phyloP scores from a whole-genome alignment of 179 eudicot species.

The Silene noctiflora region DNA sequence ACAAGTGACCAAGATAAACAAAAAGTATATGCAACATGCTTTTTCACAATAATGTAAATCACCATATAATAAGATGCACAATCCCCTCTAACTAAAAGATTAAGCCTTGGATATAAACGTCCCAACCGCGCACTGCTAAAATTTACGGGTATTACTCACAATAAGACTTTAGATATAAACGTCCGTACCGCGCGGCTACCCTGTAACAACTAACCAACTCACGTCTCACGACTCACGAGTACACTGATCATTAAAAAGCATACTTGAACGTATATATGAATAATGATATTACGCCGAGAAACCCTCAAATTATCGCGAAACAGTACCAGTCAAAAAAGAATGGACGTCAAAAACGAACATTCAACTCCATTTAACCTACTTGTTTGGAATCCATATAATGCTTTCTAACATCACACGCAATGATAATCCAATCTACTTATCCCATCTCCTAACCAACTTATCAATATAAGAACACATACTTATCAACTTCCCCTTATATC shows the following conservation, averaged over 20 bases:
- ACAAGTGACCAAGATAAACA: too few species aligned
- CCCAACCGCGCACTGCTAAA: too few species aligned
- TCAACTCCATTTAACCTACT: constrained; percentile 39
- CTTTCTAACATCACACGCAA: constrained; percentile 22
- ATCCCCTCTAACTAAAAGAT: too few species aligned
- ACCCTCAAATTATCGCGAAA: neutral
- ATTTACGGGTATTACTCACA: too few species aligned
- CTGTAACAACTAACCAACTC: too few species aligned
- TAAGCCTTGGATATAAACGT: too few species aligned
- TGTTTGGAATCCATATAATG: constrained; percentile 37
- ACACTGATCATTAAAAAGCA: too few species aligned
- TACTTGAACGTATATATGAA: neutral
- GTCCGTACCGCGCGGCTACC: too few species aligned
- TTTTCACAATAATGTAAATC: too few species aligned
- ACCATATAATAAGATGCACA: too few species aligned
- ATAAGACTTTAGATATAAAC: too few species aligned
- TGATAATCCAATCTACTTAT: neutral
- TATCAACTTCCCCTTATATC: constrained; percentile 13
- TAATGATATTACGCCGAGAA: neutral
- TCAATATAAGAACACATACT: constrained; percentile 25
- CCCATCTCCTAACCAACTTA: constrained; percentile 12
- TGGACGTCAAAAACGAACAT: constrained; percentile 52
- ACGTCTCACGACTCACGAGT: neutral
- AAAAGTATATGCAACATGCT: too few species aligned
- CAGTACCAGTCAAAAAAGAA: constrained; percentile 6